Evolutionary conservation across 805 yeast genomes (phyloP).

Genomic region (Cyberlindnera americana): DNA sequence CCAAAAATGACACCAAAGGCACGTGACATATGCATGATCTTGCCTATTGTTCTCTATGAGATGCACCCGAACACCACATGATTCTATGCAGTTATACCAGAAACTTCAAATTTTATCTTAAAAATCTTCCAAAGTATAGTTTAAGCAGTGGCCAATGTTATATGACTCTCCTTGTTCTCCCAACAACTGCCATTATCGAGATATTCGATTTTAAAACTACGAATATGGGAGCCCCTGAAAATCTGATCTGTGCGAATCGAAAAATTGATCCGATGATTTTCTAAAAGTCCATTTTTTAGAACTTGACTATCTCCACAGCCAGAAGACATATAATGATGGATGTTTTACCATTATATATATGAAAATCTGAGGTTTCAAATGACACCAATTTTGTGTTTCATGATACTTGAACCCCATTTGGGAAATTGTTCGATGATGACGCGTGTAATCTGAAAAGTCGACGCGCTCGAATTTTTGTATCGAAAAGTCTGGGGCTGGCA

Average conservation of each 20-base stretch:
- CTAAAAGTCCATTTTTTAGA: too few species aligned
- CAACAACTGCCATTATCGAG: not conserved
- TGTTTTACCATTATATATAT: too few species aligned
- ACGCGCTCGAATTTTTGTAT: conserved; percentile 5
- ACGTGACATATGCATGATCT: too few species aligned
- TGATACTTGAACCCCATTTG: conserved; percentile 1
- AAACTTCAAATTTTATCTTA: not conserved
- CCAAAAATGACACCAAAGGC: too few species aligned
- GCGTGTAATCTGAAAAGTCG: conserved; percentile 10
- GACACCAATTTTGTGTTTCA: not conserved
- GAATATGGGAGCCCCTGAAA: not conserved
- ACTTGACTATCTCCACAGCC: too few species aligned
- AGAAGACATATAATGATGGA: too few species aligned
- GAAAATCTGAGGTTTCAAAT: not conserved
- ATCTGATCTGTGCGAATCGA: not conserved
- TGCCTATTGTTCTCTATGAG: too few species aligned
- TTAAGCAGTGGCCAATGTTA: not conserved
- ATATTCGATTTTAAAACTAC: not conserved
- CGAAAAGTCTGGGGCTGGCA: not conserved
- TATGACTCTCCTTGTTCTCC: not conserved
- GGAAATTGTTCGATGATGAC: conserved; percentile 9
- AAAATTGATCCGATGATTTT: not conserved
- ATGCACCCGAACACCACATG: conserved; percentile 3
- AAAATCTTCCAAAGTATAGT: not conserved
- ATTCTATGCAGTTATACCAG: too few species aligned